Conservation (phyloP, 768 basidiomycete species). For the Leccinum obscurum region DNA sequence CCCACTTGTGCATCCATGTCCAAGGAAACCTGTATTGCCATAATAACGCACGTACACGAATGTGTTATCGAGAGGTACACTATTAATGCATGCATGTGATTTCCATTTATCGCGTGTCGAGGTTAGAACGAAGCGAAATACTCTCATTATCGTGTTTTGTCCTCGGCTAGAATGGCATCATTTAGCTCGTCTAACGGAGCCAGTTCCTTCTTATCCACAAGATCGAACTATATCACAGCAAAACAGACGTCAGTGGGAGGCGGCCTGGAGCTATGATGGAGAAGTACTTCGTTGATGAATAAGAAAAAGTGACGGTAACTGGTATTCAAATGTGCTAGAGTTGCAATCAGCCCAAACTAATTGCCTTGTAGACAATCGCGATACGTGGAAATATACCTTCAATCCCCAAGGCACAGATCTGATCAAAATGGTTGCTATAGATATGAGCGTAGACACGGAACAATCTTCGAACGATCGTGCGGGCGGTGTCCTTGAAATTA, state of each 20-base stretch:
- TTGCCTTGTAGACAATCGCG: neutral
- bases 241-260: constrained; percentile 11
- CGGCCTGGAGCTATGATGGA: neutral
- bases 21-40: constrained; percentile 13
- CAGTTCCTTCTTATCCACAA: constrained; percentile 96
- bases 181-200: constrained; percentile 95
- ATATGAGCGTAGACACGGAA: constrained; percentile 99
- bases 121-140: neutral
- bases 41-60: constrained; percentile 11
- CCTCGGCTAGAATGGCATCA: constrained; percentile 76
- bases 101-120: neutral
- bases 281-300: constrained; percentile 87
- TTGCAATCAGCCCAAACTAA: neutral
- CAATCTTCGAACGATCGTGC: constrained; percentile 86
- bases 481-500: constrained; percentile 87
- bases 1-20: constrained; percentile 1
- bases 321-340: constrained; percentile 92
- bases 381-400: constrained; percentile 63
- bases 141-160: constrained; percentile 36
- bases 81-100: constrained; percentile 1
- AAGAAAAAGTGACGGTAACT: constrained; percentile 98
- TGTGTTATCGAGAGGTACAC: constrained; percentile 13
- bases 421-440: constrained; percentile 99
- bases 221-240: constrained; percentile 62
- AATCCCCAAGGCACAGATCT: constrained; percentile 96